phyloP scores from a whole-genome alignment of 768 basidiomycete species.

The Paxillus involutus region DNA sequence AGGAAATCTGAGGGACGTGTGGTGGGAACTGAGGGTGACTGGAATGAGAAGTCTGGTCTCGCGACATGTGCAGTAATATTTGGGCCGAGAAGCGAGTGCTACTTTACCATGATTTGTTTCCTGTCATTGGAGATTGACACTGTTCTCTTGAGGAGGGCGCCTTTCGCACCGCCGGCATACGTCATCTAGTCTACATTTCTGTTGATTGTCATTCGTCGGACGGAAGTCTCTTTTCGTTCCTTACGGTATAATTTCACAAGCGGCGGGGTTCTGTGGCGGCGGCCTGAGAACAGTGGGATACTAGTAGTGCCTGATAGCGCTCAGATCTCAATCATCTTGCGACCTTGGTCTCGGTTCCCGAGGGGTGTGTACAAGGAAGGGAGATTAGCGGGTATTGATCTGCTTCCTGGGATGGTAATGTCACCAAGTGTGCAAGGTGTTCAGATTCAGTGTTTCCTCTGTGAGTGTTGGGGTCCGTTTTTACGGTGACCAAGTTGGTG shows the following conservation, averaged over 20 bases:
- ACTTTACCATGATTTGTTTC: too few species aligned
- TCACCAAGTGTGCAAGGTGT: too few species aligned
- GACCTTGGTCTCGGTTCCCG: too few species aligned
- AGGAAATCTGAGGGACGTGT: conserved; percentile 14
- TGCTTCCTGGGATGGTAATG: too few species aligned
- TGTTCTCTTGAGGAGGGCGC: not conserved
- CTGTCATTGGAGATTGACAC: not conserved
- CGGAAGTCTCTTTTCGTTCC: not conserved
- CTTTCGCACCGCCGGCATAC: not conserved
- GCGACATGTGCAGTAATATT: not conserved
- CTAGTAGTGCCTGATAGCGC: too few species aligned
- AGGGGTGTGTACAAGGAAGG: too few species aligned
- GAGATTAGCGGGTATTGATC: too few species aligned
- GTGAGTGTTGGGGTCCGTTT: too few species aligned
- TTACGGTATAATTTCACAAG: not conserved
- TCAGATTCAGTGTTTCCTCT: too few species aligned
- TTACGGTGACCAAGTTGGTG: too few species aligned
- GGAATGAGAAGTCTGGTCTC: not conserved
- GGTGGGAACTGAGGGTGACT: conserved; percentile 10
- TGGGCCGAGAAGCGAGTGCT: not conserved
- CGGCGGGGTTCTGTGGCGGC: not conserved
- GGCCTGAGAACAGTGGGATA: not conserved
- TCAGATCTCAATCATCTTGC: too few species aligned
- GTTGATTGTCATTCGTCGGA: conserved; percentile 10
- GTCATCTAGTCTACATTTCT: conserved; percentile 1